phyloP scores from a whole-genome alignment of 2,329 filamentous ascomycete species.

The Paecilomyces formosus region DNA sequence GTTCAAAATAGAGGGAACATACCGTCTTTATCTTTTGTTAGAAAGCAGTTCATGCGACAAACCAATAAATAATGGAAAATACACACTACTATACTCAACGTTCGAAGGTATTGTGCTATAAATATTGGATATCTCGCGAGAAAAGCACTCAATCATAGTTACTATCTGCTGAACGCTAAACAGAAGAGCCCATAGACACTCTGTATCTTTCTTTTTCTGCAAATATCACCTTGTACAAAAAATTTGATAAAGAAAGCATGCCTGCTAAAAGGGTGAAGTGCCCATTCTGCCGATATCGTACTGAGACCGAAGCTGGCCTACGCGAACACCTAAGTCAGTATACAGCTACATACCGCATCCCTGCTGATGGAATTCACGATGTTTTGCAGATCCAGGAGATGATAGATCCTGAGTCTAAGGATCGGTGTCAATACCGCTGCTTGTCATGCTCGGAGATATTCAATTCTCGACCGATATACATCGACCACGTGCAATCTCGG shows the following conservation, averaged over 20 bases:
- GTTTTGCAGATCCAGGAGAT: conserved; percentile 8
- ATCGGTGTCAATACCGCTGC: background rate
- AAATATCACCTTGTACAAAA: background rate
- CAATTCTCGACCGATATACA: background rate
- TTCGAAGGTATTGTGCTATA: too few species aligned
- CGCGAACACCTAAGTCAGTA: conserved; percentile 6
- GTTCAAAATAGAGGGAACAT: too few species aligned
- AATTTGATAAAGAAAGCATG: background rate
- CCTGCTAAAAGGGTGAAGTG: conserved; percentile 4
- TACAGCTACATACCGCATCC: conserved; percentile 5
- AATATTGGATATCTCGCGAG: too few species aligned
- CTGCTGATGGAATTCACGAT: conserved; percentile 11
- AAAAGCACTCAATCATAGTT: too few species aligned
- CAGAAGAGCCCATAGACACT: too few species aligned
- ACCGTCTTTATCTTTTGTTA: too few species aligned
- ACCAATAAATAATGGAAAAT: too few species aligned
- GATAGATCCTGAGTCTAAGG: background rate
- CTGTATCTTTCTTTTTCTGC: too few species aligned
- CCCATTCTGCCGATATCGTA: conserved; percentile 10
- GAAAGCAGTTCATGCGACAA: too few species aligned
- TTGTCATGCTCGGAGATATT: background rate
- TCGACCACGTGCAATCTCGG: background rate
- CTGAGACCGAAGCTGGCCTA: conserved; percentile 4
- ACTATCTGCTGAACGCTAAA: too few species aligned
- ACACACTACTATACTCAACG: too few species aligned